Evolutionary conservation across 2,329 filamentous ascomycete species (phyloP).

Genomic region (Claviceps sp.): DNA sequence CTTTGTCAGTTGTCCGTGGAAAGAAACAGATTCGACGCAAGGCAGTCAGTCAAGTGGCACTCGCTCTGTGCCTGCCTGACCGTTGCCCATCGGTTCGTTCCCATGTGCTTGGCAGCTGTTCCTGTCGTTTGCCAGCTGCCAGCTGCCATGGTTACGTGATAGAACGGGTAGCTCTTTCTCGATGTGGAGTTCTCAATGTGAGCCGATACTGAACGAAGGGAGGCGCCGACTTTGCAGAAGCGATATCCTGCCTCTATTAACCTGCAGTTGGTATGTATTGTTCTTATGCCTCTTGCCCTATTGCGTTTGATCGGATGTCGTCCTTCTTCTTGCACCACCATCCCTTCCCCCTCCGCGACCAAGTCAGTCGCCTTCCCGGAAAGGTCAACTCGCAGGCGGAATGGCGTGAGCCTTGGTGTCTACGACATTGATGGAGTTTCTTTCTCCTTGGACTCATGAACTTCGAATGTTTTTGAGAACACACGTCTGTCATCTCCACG

Average conservation of each 20-base stretch:
- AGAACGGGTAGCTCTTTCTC: conserved; percentile 2
- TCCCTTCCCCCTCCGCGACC: background rate
- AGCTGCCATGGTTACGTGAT: background rate
- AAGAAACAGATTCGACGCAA: background rate
- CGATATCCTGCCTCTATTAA: background rate
- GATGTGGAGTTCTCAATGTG: conserved; percentile 2
- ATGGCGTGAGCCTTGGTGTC: background rate
- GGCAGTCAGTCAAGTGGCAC: conserved; percentile 1
- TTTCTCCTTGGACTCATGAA: background rate
- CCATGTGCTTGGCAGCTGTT: conserved; percentile 1
- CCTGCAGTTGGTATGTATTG: conserved; percentile 1
- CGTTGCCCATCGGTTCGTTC: too few species aligned
- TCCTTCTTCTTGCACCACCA: background rate
- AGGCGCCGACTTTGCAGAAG: conserved; percentile 1
- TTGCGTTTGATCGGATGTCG: background rate
- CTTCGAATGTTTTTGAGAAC: conserved; percentile 1
- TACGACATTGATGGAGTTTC: background rate
- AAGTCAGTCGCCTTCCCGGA: background rate
- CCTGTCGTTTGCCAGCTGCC: conserved; percentile 2
- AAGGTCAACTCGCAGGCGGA: background rate
- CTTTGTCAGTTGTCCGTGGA: background rate
- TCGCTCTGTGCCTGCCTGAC: background rate
- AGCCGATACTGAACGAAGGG: conserved; percentile 5
- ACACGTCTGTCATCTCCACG: background rate
- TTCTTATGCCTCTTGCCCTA: background rate